Conservation (phyloP, 164 flowering plant genomes). For the Magnolia changhungtana region DNA sequence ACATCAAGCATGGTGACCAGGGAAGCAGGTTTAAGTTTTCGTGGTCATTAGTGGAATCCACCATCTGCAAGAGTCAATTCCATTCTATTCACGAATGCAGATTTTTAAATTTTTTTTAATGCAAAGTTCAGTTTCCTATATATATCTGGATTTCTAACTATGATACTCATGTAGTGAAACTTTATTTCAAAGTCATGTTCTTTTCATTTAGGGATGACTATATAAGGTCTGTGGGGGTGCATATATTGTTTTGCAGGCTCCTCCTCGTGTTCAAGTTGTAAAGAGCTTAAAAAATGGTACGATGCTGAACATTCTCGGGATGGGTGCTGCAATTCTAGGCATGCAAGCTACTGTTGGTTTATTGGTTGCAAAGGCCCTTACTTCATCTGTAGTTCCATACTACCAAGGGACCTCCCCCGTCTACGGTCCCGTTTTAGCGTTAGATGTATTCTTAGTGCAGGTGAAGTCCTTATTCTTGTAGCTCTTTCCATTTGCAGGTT, state of each 20-base stretch:
- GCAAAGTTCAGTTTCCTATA: too few species aligned
- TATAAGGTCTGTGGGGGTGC: too few species aligned
- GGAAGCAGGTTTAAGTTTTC: too few species aligned
- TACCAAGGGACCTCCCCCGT: constrained; percentile 81
- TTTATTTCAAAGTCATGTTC: too few species aligned
- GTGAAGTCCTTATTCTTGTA: constrained; percentile 29
- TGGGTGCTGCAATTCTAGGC: constrained; percentile 96
- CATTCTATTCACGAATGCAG: too few species aligned
- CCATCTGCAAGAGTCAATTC: too few species aligned
- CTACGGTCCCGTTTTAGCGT: constrained; percentile 81
- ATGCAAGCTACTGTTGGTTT: constrained; percentile 97
- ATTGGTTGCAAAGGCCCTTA: constrained; percentile 91
- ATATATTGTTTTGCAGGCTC: constrained; percentile 58
- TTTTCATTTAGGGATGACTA: too few species aligned
- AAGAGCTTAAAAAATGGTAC: constrained; percentile 86
- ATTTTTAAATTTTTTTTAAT: too few species aligned
- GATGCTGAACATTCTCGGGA: constrained; percentile 71
- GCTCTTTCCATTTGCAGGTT: background rate
- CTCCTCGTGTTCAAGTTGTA: constrained; percentile 93
- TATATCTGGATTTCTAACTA: too few species aligned
- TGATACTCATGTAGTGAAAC: too few species aligned
- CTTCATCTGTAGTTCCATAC: constrained; percentile 80
- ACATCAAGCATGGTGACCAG: too few species aligned
- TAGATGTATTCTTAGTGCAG: constrained; percentile 98
- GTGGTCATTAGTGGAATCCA: too few species aligned